A percentile compares a stretch with the other conserved stretches of the same genome.
These are phyloP conservation scores for Claviceps humidiphila DNA, from an alignment of 2,329 filamentous ascomycete genomes.

Conservation along the genomic window DNA sequence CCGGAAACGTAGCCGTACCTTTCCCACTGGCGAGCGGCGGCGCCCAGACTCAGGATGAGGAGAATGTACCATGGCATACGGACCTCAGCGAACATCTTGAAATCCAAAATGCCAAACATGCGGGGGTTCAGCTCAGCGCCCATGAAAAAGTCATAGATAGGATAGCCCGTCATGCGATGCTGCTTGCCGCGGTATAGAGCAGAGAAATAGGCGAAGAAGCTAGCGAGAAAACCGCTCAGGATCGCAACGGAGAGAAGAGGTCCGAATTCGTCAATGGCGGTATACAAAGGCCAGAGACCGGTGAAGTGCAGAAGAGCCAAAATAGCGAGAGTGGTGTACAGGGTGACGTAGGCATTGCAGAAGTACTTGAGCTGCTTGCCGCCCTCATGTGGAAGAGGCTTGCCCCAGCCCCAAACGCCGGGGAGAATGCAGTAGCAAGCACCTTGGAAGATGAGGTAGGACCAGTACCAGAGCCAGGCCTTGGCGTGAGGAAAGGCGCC, in stretches of 20 bases:
- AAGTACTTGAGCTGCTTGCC: conserved; percentile 87
- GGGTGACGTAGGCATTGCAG: conserved; percentile 78
- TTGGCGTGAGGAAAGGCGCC: conserved; percentile 70
- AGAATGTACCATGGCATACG: conserved; percentile 87
- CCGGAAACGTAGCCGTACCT: conserved; percentile 71
- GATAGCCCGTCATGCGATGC: conserved; percentile 80
- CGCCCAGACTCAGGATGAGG: conserved; percentile 61
- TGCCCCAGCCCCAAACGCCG: conserved; percentile 77
- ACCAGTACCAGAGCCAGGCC: conserved; percentile 92
- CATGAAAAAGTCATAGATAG: conserved; percentile 84
- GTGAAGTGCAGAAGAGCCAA: conserved; percentile 64
- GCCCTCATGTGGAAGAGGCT: conserved; percentile 68
- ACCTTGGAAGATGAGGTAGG: conserved; percentile 75
- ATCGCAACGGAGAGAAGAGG: conserved; percentile 89
- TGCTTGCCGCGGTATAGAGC: conserved; percentile 67
- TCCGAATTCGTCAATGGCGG: conserved; percentile 88
- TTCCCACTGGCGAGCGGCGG: conserved; percentile 74
- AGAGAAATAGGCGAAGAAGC: conserved; percentile 74
- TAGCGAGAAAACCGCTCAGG: conserved; percentile 73
- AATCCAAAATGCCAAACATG: conserved; percentile 73
- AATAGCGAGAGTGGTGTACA: conserved; percentile 71
- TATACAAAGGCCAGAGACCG: conserved; percentile 80
- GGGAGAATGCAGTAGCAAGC: conserved; percentile 75
- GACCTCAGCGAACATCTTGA: conserved; percentile 95
- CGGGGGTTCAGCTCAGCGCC: conserved; percentile 77